Conservation (phyloP, 164 flowering plant species). For the Platanus orientalis region DNA sequence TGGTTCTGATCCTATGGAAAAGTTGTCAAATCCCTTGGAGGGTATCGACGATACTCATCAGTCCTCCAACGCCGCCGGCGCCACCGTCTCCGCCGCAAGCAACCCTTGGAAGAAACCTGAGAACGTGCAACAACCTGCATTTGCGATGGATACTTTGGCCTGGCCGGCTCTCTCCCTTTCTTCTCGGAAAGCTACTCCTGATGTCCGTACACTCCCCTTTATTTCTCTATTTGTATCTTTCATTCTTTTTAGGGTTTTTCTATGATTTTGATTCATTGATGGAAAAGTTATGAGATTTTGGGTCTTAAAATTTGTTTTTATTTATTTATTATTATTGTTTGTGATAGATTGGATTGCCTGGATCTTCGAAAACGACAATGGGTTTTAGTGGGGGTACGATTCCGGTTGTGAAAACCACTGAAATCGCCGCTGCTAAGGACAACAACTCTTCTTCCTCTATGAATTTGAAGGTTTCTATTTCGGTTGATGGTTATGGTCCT, state of each 20-base stretch:
- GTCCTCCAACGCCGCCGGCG: no score
- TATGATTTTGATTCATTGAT: no score
- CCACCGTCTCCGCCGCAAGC: neutral
- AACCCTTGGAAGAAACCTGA: neutral
- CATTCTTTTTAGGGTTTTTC: neutral
- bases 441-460: neutral
- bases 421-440: neutral
- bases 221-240: neutral
- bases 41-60: no score
- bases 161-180: neutral
- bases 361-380: no score
- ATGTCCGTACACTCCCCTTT: neutral
- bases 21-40: no score
- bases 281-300: no score
- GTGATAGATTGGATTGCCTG: no score
- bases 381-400: neutral
- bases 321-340: no score
- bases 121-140: neutral
- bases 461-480: neutral
- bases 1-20: no score
- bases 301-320: no score
- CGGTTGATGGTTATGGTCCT: neutral
- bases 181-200: neutral
- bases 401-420: neutral
- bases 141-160: neutral